Base-by-base conservation (phyloP, 305 asterid genomes). In the Fraxinus baroniana region DNA sequence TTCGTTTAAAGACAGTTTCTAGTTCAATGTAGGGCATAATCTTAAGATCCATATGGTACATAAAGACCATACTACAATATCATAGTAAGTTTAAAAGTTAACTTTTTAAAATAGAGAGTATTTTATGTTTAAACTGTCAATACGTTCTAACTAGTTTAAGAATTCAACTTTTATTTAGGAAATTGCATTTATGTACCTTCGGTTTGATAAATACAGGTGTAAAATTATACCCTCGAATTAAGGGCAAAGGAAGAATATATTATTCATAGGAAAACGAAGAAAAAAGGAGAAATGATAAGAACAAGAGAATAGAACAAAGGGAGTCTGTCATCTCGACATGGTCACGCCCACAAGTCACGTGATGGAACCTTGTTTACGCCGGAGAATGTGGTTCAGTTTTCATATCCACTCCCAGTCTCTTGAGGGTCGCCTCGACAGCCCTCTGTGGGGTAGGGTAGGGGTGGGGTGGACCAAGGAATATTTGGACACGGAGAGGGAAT, bases 401-500 rank as follows among this genome's bases (percentile, higher is more conserved):
- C 83, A n/a, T 55, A 62, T 28, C 15, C 71, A 41, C 81, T 71
- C 62, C 78, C 28, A 80, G 77, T 84, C 60, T 82, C 41, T 26
- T 12, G 76, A 82, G 57, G 86, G 24, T 83, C 86, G 89, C 87
- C 83, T 83, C 80, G 76, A 32, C 41, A 37, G 18, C 74, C 39
- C 66, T 55, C 24, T 75, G 35, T 22, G 52, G 52, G 60, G 18
- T 52, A 5, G 62, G 22, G 62, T 3, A 3, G 81, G 74, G 35
- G 75, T 20, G 17, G 44, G 57, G 66, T 26, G 66, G 83, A 83
- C 26, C 84, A 80, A 80, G 86, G 92, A 90, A 89, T 92, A 90
- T 81, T 86, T 86, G 85, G 92, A 92, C 94, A 88, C 87, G 94
- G 90, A 86, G 94, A 90, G 94, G 91, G 93, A 92, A 91, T 92